phyloP scores from a whole-genome alignment of 177 flowering plant species.

The Telopea speciosissima region DNA sequence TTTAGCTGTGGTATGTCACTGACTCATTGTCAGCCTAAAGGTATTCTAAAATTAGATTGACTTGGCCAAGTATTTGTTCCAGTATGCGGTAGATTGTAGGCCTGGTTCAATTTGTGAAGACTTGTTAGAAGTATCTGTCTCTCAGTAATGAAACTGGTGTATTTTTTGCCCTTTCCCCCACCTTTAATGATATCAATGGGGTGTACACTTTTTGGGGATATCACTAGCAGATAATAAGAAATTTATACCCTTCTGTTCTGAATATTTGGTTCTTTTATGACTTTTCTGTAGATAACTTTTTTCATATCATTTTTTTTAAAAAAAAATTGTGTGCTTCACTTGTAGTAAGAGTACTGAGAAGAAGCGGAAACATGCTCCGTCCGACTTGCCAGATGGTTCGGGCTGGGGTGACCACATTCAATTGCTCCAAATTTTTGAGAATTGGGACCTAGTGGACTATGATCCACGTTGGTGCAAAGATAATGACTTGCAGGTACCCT shows the following conservation, averaged over 20 bases:
- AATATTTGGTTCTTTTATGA: neutral
- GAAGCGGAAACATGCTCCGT: slow-evolving; percentile 61
- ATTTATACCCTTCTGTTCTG: too few species aligned
- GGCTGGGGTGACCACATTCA: slow-evolving; percentile 99
- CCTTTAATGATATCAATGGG: too few species aligned
- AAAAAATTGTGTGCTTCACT: neutral
- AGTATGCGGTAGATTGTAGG: neutral
- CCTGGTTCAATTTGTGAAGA: neutral
- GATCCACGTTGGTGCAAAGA: slow-evolving; percentile 81
- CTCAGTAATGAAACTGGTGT: neutral
- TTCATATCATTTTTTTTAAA: neutral
- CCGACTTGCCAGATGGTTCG: slow-evolving; percentile 81
- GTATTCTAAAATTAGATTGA: neutral
- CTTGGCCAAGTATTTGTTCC: neutral
- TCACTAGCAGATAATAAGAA: neutral
- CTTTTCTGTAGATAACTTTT: neutral
- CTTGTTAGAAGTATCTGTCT: neutral
- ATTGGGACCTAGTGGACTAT: slow-evolving; percentile 63
- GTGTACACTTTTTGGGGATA: too few species aligned
- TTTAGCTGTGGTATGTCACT: too few species aligned
- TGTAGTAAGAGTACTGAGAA: slow-evolving; percentile 57
- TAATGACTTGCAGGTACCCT: slow-evolving; percentile 58
- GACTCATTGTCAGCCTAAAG: neutral
- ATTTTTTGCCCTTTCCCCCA: too few species aligned
- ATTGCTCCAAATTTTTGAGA: slow-evolving; percentile 61